Percentiles rank a stretch among this genome's conserved stretches.
phyloP scores from a whole-genome alignment of 2,329 filamentous ascomycete species.

The Bipolaris victoriae region DNA sequence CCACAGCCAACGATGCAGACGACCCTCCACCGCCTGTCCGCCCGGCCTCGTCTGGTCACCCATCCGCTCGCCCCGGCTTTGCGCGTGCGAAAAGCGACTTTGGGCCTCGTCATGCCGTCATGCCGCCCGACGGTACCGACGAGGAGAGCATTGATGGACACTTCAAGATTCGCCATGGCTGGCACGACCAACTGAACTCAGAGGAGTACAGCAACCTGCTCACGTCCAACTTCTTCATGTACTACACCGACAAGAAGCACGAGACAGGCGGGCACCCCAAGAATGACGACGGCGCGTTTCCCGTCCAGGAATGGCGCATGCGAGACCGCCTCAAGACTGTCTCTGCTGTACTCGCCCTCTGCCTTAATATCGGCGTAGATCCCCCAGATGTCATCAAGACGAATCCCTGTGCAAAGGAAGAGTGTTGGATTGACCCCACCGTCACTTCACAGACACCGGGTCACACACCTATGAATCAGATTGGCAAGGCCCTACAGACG shows the following conservation, averaged over 20 bases:
- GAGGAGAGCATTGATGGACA: slow-evolving; percentile 58
- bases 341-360: slow-evolving; percentile 90
- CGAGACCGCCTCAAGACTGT: slow-evolving; percentile 95
- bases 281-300: slow-evolving; percentile 56
- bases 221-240: slow-evolving; percentile 97
- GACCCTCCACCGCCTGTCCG: slow-evolving; percentile 50
- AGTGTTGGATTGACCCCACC: slow-evolving; percentile 96
- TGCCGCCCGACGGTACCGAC: slow-evolving; percentile 40
- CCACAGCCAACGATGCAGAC: slow-evolving; percentile 28
- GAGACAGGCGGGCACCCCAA: slow-evolving; percentile 91
- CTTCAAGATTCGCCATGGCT: slow-evolving; percentile 77
- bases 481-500: slow-evolving; percentile 92
- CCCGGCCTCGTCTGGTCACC: slow-evolving; percentile 60
- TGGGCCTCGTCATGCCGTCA: slow-evolving; percentile 53
- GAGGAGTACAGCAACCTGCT: slow-evolving; percentile 86
- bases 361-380: slow-evolving; percentile 96
- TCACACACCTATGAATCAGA: slow-evolving; percentile 86
- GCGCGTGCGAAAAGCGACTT: slow-evolving; percentile 66
- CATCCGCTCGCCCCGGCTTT: slow-evolving; percentile 47
- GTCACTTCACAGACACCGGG: slow-evolving; percentile 71
- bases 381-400: slow-evolving; percentile 97
- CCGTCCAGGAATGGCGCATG: slow-evolving; percentile 95
- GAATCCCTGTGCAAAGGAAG: slow-evolving; percentile 87
- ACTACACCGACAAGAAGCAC: slow-evolving; percentile 97
- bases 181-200: slow-evolving; percentile 89